Percentiles rank a stretch among this genome's conserved stretches.
These are phyloP conservation scores for Talaromyces sp. DNA, from an alignment of 2,329 filamentous ascomycete genomes.

Conservation along the genomic window DNA sequence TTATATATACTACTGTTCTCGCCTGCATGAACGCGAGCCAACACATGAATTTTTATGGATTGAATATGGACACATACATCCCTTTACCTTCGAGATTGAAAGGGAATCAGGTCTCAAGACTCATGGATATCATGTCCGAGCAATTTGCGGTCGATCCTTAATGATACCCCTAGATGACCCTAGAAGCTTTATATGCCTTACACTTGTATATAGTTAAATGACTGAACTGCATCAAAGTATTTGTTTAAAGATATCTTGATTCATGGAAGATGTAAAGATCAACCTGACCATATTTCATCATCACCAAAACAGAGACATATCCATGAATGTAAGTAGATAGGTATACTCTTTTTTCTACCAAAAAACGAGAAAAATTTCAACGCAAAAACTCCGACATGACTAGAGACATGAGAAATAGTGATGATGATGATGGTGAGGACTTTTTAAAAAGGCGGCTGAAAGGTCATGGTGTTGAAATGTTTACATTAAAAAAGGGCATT, in stretches of 20 bases:
- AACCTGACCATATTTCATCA: background rate
- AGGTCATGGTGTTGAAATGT: background rate
- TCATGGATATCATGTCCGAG: background rate
- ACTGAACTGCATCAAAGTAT: background rate
- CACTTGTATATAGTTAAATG: background rate
- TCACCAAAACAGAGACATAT: background rate
- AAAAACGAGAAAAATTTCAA: background rate
- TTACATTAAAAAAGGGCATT: constrained; percentile 14
- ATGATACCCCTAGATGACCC: background rate
- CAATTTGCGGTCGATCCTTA: background rate
- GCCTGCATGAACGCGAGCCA: background rate
- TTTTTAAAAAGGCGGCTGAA: constrained; percentile 5
- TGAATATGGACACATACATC: background rate
- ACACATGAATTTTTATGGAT: background rate
- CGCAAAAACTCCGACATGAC: constrained; percentile 8
- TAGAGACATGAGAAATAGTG: background rate
- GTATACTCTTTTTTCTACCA: background rate
- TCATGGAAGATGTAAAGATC: no score
- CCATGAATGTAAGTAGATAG: background rate
- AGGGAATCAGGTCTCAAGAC: background rate
- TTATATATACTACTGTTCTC: background rate
- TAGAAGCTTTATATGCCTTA: background rate
- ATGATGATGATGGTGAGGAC: background rate
- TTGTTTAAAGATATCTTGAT: no score
- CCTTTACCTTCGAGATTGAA: background rate